These are phyloP conservation scores for Candida incommunis DNA, from an alignment of 805 yeast genomes.

Conservation along the genomic window DNA sequence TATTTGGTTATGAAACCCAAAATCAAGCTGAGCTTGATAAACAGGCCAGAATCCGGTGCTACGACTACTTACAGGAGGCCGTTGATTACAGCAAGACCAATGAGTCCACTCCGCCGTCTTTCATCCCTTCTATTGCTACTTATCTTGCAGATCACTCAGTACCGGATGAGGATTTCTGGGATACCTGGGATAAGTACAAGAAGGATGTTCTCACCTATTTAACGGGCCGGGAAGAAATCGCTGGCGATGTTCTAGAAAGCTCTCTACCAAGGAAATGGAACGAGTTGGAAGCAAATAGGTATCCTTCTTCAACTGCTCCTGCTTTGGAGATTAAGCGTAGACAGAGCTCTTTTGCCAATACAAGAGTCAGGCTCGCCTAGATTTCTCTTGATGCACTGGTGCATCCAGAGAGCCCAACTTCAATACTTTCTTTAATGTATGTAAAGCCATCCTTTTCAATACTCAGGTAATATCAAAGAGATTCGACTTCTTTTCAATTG, in stretches of 20 bases:
- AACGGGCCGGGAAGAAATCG: background rate
- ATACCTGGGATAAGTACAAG: background rate
- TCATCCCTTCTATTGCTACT: background rate
- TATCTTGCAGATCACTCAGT: background rate
- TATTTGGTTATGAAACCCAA: background rate
- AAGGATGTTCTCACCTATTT: background rate
- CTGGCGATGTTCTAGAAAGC: background rate
- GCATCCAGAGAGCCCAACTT: too few relatives aligned
- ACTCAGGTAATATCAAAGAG: too few relatives aligned
- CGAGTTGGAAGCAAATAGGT: background rate
- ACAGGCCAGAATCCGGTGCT: background rate
- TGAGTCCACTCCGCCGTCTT: background rate
- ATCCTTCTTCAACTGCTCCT: background rate
- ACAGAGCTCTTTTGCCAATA: background rate
- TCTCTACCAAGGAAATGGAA: background rate
- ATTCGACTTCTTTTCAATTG: too few relatives aligned
- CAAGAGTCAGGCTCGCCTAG: background rate
- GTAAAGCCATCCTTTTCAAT: too few relatives aligned
- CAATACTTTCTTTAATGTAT: too few relatives aligned
- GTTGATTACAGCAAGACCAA: background rate
- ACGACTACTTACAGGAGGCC: background rate
- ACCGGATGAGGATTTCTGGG: background rate
- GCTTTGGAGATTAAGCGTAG: background rate
- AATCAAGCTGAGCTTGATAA: background rate
- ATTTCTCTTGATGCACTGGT: too few relatives aligned